These are phyloP conservation scores for Rhynchosporium agropyri DNA, from an alignment of 2,329 filamentous ascomycete genomes.

Conservation along the genomic window DNA sequence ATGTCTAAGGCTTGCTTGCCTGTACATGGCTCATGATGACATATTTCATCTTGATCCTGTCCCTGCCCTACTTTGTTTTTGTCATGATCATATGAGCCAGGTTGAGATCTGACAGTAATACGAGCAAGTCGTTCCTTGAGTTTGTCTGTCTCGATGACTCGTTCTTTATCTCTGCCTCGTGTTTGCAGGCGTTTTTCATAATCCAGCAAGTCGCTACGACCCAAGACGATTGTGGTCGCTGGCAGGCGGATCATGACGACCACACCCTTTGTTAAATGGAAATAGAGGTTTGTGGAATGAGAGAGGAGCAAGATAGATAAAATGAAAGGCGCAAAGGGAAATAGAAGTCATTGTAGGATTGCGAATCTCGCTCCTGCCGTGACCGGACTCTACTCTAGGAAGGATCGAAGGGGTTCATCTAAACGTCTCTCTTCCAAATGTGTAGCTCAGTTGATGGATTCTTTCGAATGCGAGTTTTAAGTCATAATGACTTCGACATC, in stretches of 20 bases:
- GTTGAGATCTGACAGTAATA: slow-evolving; percentile 13
- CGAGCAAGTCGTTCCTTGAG: slow-evolving; percentile 16
- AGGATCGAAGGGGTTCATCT: background rate
- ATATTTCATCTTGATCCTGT: background rate
- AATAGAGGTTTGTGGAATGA: background rate
- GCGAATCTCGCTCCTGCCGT: background rate
- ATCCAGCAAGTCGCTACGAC: slow-evolving; percentile 35
- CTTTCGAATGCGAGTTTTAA: no score
- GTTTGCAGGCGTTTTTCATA: slow-evolving; percentile 31
- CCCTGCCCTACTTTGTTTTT: background rate
- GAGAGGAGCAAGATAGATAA: background rate
- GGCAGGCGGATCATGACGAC: slow-evolving; percentile 38
- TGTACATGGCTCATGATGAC: background rate
- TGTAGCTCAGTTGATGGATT: background rate
- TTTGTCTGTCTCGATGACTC: slow-evolving; percentile 14
- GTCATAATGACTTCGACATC: no score
- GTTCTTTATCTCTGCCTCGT: slow-evolving; percentile 15
- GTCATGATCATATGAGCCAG: background rate
- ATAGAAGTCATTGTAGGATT: background rate
- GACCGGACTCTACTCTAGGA: background rate
- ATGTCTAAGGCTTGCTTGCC: background rate
- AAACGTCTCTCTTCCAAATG: background rate
- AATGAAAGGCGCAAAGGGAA: background rate
- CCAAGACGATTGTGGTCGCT: slow-evolving; percentile 34
- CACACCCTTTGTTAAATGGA: background rate